phyloP scores from a whole-genome alignment of 192 early-diverging fungal genomes.

The Coemansia sp. region DNA sequence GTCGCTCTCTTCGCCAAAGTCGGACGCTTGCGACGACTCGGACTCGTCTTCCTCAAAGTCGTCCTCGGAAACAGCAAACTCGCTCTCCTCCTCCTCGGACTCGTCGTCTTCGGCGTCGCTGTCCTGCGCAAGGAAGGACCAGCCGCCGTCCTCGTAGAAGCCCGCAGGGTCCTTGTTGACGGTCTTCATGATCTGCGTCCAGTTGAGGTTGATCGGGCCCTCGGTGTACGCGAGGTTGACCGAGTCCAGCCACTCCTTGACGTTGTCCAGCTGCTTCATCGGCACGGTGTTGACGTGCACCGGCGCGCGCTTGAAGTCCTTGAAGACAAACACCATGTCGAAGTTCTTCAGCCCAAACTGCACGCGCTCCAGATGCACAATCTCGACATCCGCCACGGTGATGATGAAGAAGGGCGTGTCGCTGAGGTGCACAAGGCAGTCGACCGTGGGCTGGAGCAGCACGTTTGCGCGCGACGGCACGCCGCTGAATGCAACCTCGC shows the following conservation, averaged over 20 bases:
- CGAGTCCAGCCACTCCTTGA: constrained; percentile 95
- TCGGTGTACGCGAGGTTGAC: constrained; percentile 92
- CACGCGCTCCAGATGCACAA: constrained; percentile 95
- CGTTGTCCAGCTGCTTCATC: constrained; percentile 84
- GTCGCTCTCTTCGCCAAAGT: constrained; percentile 50
- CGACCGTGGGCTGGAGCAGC: constrained; percentile 89
- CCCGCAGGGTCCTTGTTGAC: constrained; percentile 87
- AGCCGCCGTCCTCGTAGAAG: constrained; percentile 91
- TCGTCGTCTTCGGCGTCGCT: constrained; percentile 60
- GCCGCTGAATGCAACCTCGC: constrained; percentile 92
- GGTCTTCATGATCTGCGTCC: constrained; percentile 98
- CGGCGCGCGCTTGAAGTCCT: constrained; percentile 83
- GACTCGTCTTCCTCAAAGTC: constrained; percentile 57
- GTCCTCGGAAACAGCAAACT: constrained; percentile 62
- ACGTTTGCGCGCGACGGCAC: constrained; percentile 92
- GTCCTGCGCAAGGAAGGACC: constrained; percentile 82
- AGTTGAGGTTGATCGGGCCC: constrained; percentile 91
- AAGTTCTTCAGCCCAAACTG: constrained; percentile 98
- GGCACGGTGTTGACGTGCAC: constrained; percentile 98
- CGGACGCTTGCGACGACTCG: constrained; percentile 56
- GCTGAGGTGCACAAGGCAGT: constrained; percentile 94
- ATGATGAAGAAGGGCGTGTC: constrained; percentile 92
- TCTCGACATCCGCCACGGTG: constrained; percentile 88
- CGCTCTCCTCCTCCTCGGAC: constrained; percentile 63
- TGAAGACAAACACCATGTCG: constrained; percentile 97